phyloP scores from a whole-genome alignment of 306 rosid species.

The Glycine soja region DNA sequence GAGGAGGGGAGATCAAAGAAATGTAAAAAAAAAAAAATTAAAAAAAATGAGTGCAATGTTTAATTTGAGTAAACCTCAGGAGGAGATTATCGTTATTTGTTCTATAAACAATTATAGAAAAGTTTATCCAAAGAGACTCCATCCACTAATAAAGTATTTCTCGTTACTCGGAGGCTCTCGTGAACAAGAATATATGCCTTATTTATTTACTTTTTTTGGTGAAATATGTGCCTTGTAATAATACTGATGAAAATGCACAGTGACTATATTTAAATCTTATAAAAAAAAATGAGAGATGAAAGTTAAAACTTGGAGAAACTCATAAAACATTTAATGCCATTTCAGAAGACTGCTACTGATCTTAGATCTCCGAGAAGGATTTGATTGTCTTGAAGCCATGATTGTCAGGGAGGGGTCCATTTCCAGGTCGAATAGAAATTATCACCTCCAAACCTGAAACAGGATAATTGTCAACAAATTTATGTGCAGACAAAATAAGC shows the following conservation, averaged over 20 bases:
- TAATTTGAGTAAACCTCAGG: too few species aligned
- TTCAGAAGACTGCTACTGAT: slow-evolving; percentile 31
- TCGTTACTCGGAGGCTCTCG: background rate
- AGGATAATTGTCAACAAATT: slow-evolving; percentile 24
- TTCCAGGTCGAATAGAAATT: slow-evolving; percentile 87
- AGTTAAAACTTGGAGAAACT: background rate
- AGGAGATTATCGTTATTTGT: too few species aligned
- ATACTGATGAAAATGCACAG: background rate
- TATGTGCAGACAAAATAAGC: slow-evolving; percentile 15
- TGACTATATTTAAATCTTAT: background rate
- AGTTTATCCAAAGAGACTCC: background rate
- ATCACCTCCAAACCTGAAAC: slow-evolving; percentile 82
- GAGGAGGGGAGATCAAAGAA: too few species aligned
- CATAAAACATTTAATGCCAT: slow-evolving; percentile 38
- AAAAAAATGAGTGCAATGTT: too few species aligned
- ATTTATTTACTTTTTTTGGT: too few species aligned
- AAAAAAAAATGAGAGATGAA: background rate
- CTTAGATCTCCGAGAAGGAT: slow-evolving; percentile 74
- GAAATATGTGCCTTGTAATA: background rate
- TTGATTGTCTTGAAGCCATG: slow-evolving; percentile 82
- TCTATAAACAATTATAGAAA: background rate
- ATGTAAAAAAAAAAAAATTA: too few species aligned
- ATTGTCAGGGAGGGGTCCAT: slow-evolving; percentile 83
- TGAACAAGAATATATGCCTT: background rate
- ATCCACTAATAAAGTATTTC: background rate